These are phyloP conservation scores for Agaricus bisporus DNA, from an alignment of 768 basidiomycete species.

Conservation along the genomic window DNA sequence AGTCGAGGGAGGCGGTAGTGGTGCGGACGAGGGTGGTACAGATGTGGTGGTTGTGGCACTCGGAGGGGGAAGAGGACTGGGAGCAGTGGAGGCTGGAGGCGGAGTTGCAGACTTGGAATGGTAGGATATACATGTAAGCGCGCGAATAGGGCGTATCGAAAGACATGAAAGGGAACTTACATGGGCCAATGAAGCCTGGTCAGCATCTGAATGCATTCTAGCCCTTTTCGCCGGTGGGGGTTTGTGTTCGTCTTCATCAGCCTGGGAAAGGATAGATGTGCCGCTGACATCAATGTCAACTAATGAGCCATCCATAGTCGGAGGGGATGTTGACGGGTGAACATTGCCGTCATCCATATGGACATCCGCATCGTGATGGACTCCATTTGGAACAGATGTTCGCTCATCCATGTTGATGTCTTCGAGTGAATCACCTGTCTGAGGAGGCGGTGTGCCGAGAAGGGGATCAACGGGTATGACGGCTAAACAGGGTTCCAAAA, in stretches of 20 bases:
- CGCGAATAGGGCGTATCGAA: constrained; percentile 47
- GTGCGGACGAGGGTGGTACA: constrained; percentile 15
- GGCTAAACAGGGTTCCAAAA: constrained; percentile 25
- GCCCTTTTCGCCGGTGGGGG: constrained; percentile 84
- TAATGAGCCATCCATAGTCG: constrained; percentile 34
- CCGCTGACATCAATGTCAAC: constrained; percentile 28
- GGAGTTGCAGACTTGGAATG: constrained; percentile 67
- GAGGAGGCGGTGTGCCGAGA: constrained; percentile 39
- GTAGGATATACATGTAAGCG: constrained; percentile 18
- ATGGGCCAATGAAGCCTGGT: constrained; percentile 67
- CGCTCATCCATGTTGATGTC: constrained; percentile 58
- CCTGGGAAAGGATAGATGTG: constrained; percentile 28
- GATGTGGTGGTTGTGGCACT: constrained; percentile 11
- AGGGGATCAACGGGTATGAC: constrained; percentile 39
- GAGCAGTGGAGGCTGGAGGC: constrained; percentile 53
- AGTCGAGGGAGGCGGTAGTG: constrained; percentile 14
- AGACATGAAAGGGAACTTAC: constrained; percentile 37
- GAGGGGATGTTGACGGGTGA: constrained; percentile 32
- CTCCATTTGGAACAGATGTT: constrained; percentile 25
- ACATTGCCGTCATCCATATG: constrained; percentile 38
- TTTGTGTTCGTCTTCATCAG: constrained; percentile 50
- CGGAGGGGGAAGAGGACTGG: constrained; percentile 30
- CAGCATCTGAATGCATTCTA: constrained; percentile 69
- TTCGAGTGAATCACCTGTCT: constrained; percentile 33
- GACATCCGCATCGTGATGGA: constrained; percentile 30